Conservation (phyloP, 768 basidiomycete genomes). For the Multifurca ochricompacta region DNA sequence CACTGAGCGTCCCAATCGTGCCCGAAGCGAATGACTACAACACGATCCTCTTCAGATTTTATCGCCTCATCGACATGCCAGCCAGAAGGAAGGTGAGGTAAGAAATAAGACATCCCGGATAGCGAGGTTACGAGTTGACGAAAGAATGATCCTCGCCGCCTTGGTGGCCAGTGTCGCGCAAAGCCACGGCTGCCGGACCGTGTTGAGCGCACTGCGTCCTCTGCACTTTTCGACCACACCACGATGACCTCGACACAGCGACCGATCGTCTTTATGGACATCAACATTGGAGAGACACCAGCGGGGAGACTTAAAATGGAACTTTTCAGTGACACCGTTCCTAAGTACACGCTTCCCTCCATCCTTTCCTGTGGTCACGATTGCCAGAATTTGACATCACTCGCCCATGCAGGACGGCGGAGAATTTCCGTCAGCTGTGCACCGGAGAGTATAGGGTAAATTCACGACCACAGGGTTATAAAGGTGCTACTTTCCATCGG, state of each 20-base stretch:
- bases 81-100: conserved; percentile 81
- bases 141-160: background rate
- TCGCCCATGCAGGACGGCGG: conserved; percentile 66
- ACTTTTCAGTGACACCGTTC: conserved; percentile 90
- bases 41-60: conserved; percentile 93
- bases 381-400: conserved; percentile 1
- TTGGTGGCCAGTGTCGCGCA: background rate
- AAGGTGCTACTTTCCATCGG: conserved; percentile 88
- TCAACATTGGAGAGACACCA: conserved; percentile 93
- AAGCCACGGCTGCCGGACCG: background rate
- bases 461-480: conserved; percentile 84
- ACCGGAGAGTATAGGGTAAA: conserved; percentile 93
- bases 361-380: background rate
- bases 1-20: conserved; percentile 91
- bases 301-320: conserved; percentile 97
- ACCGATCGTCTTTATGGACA: conserved; percentile 95
- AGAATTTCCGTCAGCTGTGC: conserved; percentile 96
- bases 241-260: conserved; percentile 38
- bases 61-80: conserved; percentile 99
- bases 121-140: background rate
- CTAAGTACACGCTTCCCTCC: conserved; percentile 54
- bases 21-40: conserved; percentile 92
- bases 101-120: conserved; percentile 72
- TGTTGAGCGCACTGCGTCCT: background rate
- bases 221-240: background rate